A percentile compares a stretch with the other conserved stretches of the same genome.
These are phyloP conservation scores for Rhynchospora tenuis DNA, from an alignment of 176 grass and related monocot genomes.

Conservation along the genomic window DNA sequence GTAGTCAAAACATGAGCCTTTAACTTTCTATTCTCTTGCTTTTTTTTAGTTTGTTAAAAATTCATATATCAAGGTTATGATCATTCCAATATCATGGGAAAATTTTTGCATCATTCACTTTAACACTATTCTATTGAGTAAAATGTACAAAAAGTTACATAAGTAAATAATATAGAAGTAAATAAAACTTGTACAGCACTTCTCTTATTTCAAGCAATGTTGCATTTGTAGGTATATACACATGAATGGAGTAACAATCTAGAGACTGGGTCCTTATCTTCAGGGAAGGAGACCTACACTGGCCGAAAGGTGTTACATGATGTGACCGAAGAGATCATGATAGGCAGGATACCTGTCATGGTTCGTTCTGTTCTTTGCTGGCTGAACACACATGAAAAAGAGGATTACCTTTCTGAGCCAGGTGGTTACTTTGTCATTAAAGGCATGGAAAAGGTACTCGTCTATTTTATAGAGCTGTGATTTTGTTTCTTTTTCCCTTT, in stretches of 20 bases:
- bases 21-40: too few species aligned
- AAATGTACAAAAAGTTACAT: background rate
- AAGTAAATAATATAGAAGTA: background rate
- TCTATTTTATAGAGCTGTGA: background rate
- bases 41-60: too few species aligned
- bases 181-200: too few species aligned
- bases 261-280: background rate
- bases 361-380: conserved; percentile 84
- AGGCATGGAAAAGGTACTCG: conserved; percentile 95
- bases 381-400: conserved; percentile 44
- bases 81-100: background rate
- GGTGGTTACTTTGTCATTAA: conserved; percentile 98
- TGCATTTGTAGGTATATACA: conserved; percentile 65
- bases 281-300: conserved; percentile 30
- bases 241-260: conserved; percentile 76
- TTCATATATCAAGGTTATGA: background rate
- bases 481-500: background rate
- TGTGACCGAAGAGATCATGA: conserved; percentile 42
- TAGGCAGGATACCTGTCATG: conserved; percentile 81
- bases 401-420: conserved; percentile 78
- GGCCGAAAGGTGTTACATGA: conserved; percentile 41
- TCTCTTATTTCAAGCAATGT: conserved; percentile 8
- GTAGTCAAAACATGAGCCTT: too few species aligned
- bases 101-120: background rate
- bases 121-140: background rate